phyloP scores from a whole-genome alignment of 1,284 basidiomycete genomes.

The Ceratobasidium sp. region DNA sequence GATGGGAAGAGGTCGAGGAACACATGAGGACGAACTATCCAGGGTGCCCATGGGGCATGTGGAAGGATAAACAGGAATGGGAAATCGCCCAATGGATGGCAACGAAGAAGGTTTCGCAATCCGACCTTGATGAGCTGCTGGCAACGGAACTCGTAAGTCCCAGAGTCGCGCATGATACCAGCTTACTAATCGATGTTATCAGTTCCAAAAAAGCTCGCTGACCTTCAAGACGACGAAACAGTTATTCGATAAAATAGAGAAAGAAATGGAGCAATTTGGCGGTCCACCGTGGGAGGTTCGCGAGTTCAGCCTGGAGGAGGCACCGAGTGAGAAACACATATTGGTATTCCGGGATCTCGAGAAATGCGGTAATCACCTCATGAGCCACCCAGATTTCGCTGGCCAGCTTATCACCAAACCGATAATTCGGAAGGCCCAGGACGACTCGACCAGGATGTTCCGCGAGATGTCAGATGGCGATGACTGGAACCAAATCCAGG shows the following conservation, averaged over 20 bases:
- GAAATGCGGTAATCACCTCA: background rate
- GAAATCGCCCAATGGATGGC: conserved; percentile 19
- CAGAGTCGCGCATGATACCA: background rate
- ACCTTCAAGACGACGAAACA: background rate
- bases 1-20: background rate
- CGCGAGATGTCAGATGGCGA: conserved; percentile 1
- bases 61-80: conserved; percentile 14
- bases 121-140: background rate
- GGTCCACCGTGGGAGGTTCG: conserved; percentile 8
- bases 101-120: conserved; percentile 17
- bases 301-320: background rate
- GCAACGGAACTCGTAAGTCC: conserved; percentile 8
- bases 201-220: background rate
- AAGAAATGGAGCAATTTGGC: conserved; percentile 1
- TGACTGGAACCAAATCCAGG: conserved; percentile 14
- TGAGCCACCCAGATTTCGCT: background rate
- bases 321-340: conserved; percentile 14
- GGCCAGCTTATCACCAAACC: conserved; percentile 3
- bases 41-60: background rate
- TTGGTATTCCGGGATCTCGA: conserved; percentile 10
- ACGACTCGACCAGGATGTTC: background rate
- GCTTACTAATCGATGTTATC: conserved; percentile 1
- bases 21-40: background rate
- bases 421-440: background rate
- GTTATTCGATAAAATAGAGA: conserved; percentile 14